Conservation (phyloP, 75 land plant species). For the Selaginella tamariscina region DNA sequence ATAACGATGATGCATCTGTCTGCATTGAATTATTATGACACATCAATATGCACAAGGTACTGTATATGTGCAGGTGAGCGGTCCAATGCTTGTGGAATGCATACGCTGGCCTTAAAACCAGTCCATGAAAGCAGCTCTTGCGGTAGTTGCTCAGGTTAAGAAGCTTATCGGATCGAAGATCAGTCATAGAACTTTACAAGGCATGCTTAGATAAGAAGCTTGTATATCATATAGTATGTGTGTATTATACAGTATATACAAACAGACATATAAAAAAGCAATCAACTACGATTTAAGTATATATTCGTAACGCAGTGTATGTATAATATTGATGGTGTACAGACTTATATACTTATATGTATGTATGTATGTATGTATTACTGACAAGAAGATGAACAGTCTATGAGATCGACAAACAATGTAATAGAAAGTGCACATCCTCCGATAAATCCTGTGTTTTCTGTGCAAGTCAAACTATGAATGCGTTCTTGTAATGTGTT, state of each 20-base stretch:
- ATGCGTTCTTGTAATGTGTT: no score
- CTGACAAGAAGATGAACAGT: no score
- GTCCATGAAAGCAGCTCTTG: slow-evolving; percentile 20
- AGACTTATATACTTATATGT: background rate
- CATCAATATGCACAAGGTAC: no score
- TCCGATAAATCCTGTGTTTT: no score
- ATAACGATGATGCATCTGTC: background rate
- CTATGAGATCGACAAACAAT: no score
- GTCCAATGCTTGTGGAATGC: slow-evolving; percentile 24
- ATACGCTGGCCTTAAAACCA: slow-evolving; percentile 21
- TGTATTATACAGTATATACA: no score
- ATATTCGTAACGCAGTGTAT: no score
- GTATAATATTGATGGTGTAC: background rate
- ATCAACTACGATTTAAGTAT: no score
- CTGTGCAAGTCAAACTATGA: background rate
- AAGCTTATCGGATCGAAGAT: slow-evolving; percentile 21
- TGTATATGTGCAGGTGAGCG: slow-evolving; percentile 18
- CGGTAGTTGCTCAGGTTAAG: slow-evolving; percentile 12
- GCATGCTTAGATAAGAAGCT: background rate
- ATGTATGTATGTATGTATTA: background rate
- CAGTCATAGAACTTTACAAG: slow-evolving; percentile 18
- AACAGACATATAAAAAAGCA: no score
- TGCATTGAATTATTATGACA: no score
- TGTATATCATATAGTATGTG: background rate
- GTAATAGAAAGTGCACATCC: no score